Percentiles rank a stretch among this genome's conserved stretches.
Evolutionary conservation across 23 red algal species (phyloP).

Genomic region (Chondrus crispus): DNA sequence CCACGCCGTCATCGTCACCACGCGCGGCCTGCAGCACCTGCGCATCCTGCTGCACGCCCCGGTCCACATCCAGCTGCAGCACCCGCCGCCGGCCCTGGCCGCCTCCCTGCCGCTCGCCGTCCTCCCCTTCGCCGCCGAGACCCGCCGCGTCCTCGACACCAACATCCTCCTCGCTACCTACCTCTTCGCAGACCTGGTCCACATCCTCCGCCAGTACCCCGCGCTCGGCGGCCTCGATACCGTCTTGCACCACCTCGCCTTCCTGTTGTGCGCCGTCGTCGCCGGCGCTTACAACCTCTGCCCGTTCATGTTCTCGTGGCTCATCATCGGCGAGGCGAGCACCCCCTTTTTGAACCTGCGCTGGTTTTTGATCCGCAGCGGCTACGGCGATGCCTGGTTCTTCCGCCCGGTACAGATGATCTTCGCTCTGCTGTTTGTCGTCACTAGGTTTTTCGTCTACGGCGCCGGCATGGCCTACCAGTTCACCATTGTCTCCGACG

Average conservation of each 20-base stretch:
- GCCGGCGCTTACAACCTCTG: constrained; percentile 46
- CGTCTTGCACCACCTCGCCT: constrained; percentile 58
- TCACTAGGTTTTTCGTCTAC: constrained; percentile 66
- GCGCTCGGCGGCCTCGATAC: constrained; percentile 56
- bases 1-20: constrained; percentile 44
- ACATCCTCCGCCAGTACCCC: constrained; percentile 46
- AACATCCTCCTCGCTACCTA: constrained; percentile 42
- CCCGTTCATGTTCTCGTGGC: constrained; percentile 62
- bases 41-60: constrained; percentile 7
- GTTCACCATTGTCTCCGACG: constrained; percentile 21
- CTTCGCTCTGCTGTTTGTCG: constrained; percentile 60
- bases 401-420: constrained; percentile 19
- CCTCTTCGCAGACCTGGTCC: constrained; percentile 54
- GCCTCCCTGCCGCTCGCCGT: not conserved
- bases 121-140: constrained; percentile 3
- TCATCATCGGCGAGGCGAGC: constrained; percentile 70
- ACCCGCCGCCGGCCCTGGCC: not conserved
- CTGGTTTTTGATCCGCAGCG: constrained; percentile 62
- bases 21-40: constrained; percentile 58
- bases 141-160: constrained; percentile 18
- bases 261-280: constrained; percentile 25
- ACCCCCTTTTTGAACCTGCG: constrained; percentile 74
- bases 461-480: constrained; percentile 21
- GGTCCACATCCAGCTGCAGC: not conserved
- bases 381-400: constrained; percentile 23